Evolutionary conservation across 345 rosid species (phyloP).

Genomic region (Salix brachista): DNA sequence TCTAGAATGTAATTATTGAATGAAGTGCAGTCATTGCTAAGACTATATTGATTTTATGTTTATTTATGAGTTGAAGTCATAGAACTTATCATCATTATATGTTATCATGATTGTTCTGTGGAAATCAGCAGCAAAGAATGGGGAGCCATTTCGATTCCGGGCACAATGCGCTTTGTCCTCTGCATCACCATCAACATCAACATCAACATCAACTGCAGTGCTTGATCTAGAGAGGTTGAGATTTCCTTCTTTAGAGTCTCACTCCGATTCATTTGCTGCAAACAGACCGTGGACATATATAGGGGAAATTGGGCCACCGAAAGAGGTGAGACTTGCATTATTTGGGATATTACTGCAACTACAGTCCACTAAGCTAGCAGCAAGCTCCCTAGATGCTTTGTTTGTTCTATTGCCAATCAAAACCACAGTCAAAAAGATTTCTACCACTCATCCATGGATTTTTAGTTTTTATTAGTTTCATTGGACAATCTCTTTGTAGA

Average conservation of each 20-base stretch:
- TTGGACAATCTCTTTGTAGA: neutral
- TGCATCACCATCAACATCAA: conserved; percentile 36
- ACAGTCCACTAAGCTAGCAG: neutral
- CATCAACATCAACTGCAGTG: conserved; percentile 39
- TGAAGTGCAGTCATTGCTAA: neutral
- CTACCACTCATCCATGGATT: neutral
- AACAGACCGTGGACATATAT: conserved; percentile 61
- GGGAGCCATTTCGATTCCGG: conserved; percentile 44
- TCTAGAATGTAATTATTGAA: neutral
- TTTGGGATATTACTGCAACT: neutral
- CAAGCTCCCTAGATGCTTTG: neutral
- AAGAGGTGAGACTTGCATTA: conserved; percentile 47
- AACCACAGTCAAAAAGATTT: neutral
- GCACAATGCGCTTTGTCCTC: conserved; percentile 71
- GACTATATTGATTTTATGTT: conserved; percentile 2
- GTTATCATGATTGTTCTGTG: conserved; percentile 15
- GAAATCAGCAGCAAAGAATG: conserved; percentile 56
- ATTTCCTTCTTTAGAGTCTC: conserved; percentile 61
- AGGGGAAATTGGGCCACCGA: conserved; percentile 44
- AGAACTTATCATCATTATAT: neutral
- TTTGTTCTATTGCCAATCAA: neutral
- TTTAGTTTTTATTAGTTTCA: neutral
- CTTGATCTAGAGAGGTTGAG: conserved; percentile 78
- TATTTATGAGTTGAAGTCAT: neutral
- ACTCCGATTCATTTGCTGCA: conserved; percentile 42